Percentiles rank a stretch among this genome's conserved stretches.
Evolutionary conservation across 345 rosid species (phyloP).

Genomic region (Nephelium lappaceum): DNA sequence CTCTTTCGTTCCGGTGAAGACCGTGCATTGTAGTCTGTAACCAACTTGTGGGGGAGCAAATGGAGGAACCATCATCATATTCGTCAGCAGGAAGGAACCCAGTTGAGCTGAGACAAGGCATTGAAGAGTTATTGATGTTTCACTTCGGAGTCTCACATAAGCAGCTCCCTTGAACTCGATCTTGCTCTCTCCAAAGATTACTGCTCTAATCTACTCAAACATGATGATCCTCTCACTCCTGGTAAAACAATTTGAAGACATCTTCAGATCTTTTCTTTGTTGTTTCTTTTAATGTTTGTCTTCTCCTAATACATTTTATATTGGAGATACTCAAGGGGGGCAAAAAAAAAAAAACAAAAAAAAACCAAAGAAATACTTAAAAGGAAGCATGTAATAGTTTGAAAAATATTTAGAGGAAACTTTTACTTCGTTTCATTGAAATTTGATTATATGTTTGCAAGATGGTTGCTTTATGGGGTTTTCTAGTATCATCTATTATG

Average conservation of each 20-base stretch:
- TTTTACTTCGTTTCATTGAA: background rate
- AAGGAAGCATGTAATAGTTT: too few relatives aligned
- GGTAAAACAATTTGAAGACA: background rate
- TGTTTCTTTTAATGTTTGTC: background rate
- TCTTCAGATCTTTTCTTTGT: background rate
- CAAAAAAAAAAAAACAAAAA: too few relatives aligned
- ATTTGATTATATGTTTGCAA: background rate
- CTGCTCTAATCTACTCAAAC: slow-evolving; percentile 42
- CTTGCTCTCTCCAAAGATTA: slow-evolving; percentile 42
- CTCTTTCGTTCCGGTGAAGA: too few relatives aligned
- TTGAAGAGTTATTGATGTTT: slow-evolving; percentile 51
- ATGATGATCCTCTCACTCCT: slow-evolving; percentile 12
- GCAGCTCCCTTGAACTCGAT: slow-evolving; percentile 33
- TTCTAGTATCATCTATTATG: background rate
- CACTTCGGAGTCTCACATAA: slow-evolving; percentile 40
- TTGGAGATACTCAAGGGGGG: background rate
- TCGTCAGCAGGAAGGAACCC: slow-evolving; percentile 27
- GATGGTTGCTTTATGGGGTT: background rate
- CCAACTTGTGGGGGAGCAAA: too few relatives aligned
- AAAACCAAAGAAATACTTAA: too few relatives aligned
- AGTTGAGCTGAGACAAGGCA: slow-evolving; percentile 29
- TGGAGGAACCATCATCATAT: too few relatives aligned
- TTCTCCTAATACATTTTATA: background rate
- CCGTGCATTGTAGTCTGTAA: too few relatives aligned
- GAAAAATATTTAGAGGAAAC: background rate